These are phyloP conservation scores for Volvox carteri DNA, from an alignment of 163 green algal genomes.

Conservation along the genomic window DNA sequence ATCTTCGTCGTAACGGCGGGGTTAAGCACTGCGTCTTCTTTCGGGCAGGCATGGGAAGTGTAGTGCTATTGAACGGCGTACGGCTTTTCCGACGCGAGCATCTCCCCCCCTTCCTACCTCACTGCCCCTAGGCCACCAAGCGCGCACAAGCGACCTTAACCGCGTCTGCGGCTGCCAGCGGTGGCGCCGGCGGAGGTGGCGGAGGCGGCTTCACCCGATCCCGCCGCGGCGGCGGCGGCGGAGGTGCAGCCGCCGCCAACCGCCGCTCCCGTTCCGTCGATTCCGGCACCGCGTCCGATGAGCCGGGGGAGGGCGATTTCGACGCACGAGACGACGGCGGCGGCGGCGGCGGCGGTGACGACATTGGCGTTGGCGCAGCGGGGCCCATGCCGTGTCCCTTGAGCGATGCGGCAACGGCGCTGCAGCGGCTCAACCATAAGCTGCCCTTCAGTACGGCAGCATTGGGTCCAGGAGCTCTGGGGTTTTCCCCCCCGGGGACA, in stretches of 20 bases:
- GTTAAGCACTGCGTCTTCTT: too few species aligned
- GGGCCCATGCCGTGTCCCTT: background rate
- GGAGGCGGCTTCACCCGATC: background rate
- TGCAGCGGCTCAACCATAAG: constrained; percentile 21
- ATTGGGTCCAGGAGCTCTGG: background rate
- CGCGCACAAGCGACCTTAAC: constrained; percentile 20
- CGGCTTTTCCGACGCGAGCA: too few species aligned
- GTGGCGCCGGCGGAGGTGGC: background rate
- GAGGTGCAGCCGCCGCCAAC: too few species aligned
- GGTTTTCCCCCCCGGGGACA: background rate
- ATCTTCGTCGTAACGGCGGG: too few species aligned
- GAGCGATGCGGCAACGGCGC: background rate
- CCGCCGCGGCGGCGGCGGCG: background rate
- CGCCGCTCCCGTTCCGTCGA: constrained; percentile 27
- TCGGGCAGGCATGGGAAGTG: too few species aligned
- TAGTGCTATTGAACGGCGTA: too few species aligned
- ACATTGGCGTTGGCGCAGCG: background rate
- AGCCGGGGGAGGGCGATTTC: background rate
- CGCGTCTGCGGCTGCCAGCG: background rate
- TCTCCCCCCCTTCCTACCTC: background rate
- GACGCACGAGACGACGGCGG: constrained; percentile 17
- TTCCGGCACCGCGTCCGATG: background rate
- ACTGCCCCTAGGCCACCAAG: constrained; percentile 15
- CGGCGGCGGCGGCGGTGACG: background rate
- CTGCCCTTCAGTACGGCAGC: background rate